Percentiles rank a stretch among this genome's conserved stretches.
Conservation (phyloP, 2,329 filamentous ascomycete genomes). For the Aspergillus amoenus region DNA sequence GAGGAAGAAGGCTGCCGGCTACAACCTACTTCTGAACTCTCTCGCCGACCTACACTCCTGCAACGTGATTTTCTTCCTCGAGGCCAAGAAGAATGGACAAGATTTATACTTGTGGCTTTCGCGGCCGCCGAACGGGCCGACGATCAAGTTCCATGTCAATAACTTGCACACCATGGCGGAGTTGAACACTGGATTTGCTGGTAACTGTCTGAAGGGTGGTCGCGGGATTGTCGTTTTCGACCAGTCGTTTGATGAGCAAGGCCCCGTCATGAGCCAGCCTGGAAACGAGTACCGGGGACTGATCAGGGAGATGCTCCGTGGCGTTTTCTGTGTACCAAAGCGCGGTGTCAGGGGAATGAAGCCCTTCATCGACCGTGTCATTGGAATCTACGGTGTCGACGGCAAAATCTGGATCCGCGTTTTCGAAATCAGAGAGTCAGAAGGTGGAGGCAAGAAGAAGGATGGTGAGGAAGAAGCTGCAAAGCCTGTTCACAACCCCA, state of each 20-base stretch:
- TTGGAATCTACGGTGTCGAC: conserved; percentile 86
- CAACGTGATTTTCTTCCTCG: conserved; percentile 93
- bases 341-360: conserved; percentile 80
- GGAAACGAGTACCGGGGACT: conserved; percentile 46
- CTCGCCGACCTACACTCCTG: conserved; percentile 78
- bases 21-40: conserved; percentile 77
- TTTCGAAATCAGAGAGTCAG: conserved; percentile 88
- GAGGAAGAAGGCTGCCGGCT: conserved; percentile 66
- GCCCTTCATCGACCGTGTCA: conserved; percentile 93
- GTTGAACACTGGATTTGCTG: conserved; percentile 76
- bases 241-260: conserved; percentile 75
- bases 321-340: conserved; percentile 89
- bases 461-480: conserved; percentile 42
- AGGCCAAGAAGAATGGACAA: conserved; percentile 82
- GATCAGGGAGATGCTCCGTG: conserved; percentile 83
- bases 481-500: conserved; percentile 42
- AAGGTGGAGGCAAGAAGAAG: conserved; percentile 55
- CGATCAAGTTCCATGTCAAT: conserved; percentile 55
- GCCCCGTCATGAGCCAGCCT: conserved; percentile 66
- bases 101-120: conserved; percentile 93
- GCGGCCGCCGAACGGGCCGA: conserved; percentile 82
- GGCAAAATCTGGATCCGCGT: conserved; percentile 95
- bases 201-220: conserved; percentile 93
- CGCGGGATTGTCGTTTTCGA: conserved; percentile 92
- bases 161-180: conserved; percentile 94